Conservation (phyloP, 768 basidiomycete species). For the Astraeus odoratus region DNA sequence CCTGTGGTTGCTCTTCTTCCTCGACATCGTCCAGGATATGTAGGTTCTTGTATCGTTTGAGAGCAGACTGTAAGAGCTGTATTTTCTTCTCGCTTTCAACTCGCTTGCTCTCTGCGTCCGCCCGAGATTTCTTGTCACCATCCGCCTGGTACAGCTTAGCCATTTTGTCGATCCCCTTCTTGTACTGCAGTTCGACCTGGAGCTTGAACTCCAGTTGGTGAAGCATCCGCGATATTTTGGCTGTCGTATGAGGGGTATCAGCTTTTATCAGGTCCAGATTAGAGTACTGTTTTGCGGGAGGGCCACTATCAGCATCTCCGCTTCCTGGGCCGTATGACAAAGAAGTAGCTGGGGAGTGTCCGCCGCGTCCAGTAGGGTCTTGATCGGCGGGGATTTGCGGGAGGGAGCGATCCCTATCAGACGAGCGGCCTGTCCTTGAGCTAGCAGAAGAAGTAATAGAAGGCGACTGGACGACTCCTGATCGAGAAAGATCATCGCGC, state of each 20-base stretch:
- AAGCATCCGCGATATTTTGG: conserved; percentile 96
- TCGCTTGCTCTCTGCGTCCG: conserved; percentile 89
- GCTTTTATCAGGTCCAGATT: conserved; percentile 95
- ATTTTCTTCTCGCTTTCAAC: conserved; percentile 97
- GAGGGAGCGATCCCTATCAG: conserved; percentile 29
- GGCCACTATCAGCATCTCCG: conserved; percentile 31
- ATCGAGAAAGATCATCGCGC: conserved; percentile 48
- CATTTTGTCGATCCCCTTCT: conserved; percentile 99
- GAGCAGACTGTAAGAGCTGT: conserved; percentile 81
- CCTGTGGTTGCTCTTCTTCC: conserved; percentile 71
- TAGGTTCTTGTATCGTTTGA: conserved; percentile 94
- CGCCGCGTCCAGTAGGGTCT: conserved; percentile 30
- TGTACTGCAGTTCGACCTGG: conserved; percentile 97
- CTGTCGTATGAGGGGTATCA: conserved; percentile 92
- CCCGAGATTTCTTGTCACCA: conserved; percentile 92
- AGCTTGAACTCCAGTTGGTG: conserved; percentile 99
- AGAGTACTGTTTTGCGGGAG: conserved; percentile 62
- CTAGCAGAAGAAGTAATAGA: conserved; percentile 15
- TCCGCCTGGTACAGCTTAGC: conserved; percentile 92
- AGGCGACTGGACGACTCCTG: conserved; percentile 33
- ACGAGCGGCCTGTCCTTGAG: conserved; percentile 10
- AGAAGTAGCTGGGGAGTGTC: conserved; percentile 34
- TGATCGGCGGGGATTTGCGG: conserved; percentile 49
- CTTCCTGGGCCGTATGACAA: conserved; percentile 31
- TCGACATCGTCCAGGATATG: conserved; percentile 87